Conservation (phyloP, 192 early-diverging fungal genomes). For the Linnemannia hyalina region DNA sequence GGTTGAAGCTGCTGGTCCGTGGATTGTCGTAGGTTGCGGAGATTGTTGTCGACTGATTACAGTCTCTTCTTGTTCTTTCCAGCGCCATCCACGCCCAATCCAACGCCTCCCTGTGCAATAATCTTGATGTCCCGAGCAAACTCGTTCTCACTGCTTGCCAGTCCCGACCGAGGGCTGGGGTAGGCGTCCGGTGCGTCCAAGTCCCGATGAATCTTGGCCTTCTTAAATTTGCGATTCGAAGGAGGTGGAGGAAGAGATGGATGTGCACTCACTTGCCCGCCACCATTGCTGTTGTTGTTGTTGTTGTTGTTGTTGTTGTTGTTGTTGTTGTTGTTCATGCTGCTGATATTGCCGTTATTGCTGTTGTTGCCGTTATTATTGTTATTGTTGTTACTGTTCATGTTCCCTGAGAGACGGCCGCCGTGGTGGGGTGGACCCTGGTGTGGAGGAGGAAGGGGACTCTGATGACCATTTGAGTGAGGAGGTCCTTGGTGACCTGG, state of each 20-base stretch:
- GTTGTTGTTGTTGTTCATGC: neutral
- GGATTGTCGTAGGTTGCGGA: neutral
- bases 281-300: neutral
- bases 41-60: neutral
- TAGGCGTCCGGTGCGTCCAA: conserved; percentile 48
- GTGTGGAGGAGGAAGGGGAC: neutral
- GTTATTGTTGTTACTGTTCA: neutral
- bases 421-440: conserved; percentile 4
- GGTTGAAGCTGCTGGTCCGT: neutral
- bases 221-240: conserved; percentile 17
- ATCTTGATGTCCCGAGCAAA: conserved; percentile 46
- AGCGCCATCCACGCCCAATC: conserved; percentile 9
- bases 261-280: conserved; percentile 11
- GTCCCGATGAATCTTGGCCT: conserved; percentile 35
- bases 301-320: neutral
- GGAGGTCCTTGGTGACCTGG: conserved; percentile 18
- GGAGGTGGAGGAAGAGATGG: conserved; percentile 7
- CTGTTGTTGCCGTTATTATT: neutral
- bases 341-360: neutral
- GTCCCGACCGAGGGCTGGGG: conserved; percentile 44
- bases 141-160: conserved; percentile 28
- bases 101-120: conserved; percentile 26
- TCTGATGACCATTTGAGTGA: conserved; percentile 2
- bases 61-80: conserved; percentile 7
- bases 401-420: neutral